Base-by-base conservation (phyloP, 2,329 filamentous ascomycete genomes). In the Diaporthe nobilis region DNA sequence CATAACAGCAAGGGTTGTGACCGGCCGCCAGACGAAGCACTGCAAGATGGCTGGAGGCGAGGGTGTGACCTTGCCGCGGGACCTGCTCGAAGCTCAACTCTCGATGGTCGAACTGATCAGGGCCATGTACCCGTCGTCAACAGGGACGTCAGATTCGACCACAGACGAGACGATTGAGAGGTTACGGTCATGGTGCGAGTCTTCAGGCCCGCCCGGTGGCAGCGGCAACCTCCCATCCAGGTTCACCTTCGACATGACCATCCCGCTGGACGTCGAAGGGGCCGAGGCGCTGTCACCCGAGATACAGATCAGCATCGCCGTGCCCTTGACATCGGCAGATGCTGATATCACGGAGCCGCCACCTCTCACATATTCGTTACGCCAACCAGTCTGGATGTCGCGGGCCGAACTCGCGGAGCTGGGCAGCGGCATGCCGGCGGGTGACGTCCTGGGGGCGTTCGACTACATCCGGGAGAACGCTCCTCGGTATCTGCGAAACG, bases 11-110 rank as follows among this genome's bases (percentile, higher is more conserved):
- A 55, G 10, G 15, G n/a, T 20, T 39, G 8, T 51, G 15, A 39
- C 4, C 10, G 22, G n/a, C n/a, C 15, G 17, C 17, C 31, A 42
- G 34, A 20, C 13, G 12, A 85, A 81, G 73, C 78, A 82, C 17
- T 72, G 79, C 13, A 55, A 13, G 28, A 77, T 77, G 75, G 60
- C 51, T 20, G 65, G 28, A 20, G 31, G 28, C 13, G 25, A 10
- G 31, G 28, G 28, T 1, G 42, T n/a, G 2, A 55, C 55, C 28
- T 61, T 77, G 37, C 67, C 75, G 2, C 10, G 20, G 67, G 75
- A 75, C 37, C 68, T 77, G 53, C 37, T 77, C 3, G 75, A 77
- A 42, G 74, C 75, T 51, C 75, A 77, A 44, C 51, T 77, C 25
- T 75, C 75, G 10, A 75, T 77, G 68, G 68, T 77, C 6, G 75